Evolutionary conservation across 129 eudicot genomes (phyloP), one percentile per base, ranked within the genome.

Genomic region (Chrysanthemum seticuspe): DNA sequence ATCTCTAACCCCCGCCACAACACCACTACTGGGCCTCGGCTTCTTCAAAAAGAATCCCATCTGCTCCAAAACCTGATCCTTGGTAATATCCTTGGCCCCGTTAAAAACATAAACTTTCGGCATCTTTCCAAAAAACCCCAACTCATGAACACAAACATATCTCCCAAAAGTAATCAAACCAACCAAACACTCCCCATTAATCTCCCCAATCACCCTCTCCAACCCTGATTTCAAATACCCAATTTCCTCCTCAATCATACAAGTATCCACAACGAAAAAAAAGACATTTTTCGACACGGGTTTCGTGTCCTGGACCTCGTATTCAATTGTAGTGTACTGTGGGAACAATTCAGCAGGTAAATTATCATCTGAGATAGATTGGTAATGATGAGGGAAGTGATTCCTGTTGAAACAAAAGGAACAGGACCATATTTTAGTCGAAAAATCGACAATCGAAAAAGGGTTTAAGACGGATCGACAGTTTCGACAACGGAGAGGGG

Each of bases 161-260:
- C 84, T 94, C 81, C 98, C 98, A 76, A 94, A 94, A 5, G 97
- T 94, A 51, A 94, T 85, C 89, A 94, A 81, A 55, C 98, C 98
- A 29, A 94, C 89, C 63, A 90, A 83, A 11, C 91, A 85, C 74
- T 86, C 80, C 75, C 79, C 98, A 0, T 88, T 82, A 64, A 90
- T 68, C 70, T 86, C 82, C 71, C 95, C 96, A 60, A 87, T 71
- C 8, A 85, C 93, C 80, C 88, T 83, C 3, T 87, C 79, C 71
- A 93, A 31, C 10, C 91, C 88, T 2, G 86, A 84, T 71, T 86
- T 93, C 77, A 93, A 60, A 13, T 31, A 90, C 51, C 91, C 92
- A 23, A 93, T 74, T 60, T 93, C 98, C 85, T 93, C 98, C 82
- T 93, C 98, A 67, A 93, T 87, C 70, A 87, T 76, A 69, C 97